These are phyloP conservation scores for Apiospora marii DNA, from an alignment of 2,329 filamentous ascomycete genomes.

Conservation along the genomic window DNA sequence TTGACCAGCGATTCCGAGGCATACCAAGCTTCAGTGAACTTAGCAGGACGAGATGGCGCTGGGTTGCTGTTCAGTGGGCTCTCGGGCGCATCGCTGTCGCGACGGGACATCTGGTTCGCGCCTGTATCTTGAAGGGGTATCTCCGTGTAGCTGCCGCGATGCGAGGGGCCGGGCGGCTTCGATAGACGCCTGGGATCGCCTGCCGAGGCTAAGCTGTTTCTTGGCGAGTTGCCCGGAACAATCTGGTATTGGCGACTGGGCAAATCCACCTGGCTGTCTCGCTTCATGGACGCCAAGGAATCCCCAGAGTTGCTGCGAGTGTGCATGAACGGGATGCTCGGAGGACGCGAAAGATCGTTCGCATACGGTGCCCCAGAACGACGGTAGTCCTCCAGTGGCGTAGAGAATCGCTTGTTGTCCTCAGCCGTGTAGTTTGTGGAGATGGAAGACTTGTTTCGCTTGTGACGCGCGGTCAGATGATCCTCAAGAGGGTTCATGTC, in stretches of 20 bases:
- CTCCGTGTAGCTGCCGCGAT: constrained; percentile 57
- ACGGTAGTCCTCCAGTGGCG: constrained; percentile 50
- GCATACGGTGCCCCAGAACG: constrained; percentile 55
- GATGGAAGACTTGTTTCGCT: constrained; percentile 73
- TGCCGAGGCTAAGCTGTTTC: constrained; percentile 49
- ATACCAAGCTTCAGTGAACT: constrained; percentile 64
- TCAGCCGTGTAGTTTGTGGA: constrained; percentile 52
- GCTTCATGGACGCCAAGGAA: constrained; percentile 58
- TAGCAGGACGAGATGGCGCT: constrained; percentile 49
- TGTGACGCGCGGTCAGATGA: constrained; percentile 83
- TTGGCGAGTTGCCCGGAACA: constrained; percentile 50
- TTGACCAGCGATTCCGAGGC: constrained; percentile 61
- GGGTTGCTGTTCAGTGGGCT: constrained; percentile 29
- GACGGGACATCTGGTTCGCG: constrained; percentile 28
- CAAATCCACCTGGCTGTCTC: constrained; percentile 62
- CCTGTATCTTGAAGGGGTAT: constrained; percentile 54
- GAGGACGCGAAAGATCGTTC: constrained; percentile 52
- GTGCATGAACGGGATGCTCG: constrained; percentile 79
- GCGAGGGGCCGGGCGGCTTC: constrained; percentile 41
- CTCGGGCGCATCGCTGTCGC: background rate
- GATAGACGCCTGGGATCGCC: constrained; percentile 58
- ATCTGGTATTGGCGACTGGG: constrained; percentile 65
- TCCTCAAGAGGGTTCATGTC: constrained; percentile 96
- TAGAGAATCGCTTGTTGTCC: constrained; percentile 64
- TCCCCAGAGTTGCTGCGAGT: constrained; percentile 72